Evolutionary conservation across 1,284 basidiomycete genomes (phyloP).

Genomic region (Gymnopus androsaceus): DNA sequence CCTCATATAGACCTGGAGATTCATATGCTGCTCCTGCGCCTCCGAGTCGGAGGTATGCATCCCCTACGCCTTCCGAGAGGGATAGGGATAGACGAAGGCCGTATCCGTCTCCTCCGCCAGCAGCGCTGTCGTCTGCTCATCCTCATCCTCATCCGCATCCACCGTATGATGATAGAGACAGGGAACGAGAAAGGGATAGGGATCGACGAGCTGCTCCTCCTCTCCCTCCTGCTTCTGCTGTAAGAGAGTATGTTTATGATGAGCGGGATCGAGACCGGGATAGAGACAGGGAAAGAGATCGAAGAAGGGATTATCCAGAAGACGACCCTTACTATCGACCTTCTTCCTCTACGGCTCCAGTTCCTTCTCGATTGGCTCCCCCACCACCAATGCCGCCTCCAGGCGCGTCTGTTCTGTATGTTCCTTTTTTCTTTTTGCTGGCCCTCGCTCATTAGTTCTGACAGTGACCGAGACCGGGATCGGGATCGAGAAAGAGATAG

Average conservation of each 20-base stretch:
- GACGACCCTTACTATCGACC: constrained; percentile 35
- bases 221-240: too few species aligned
- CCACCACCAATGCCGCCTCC: not conserved
- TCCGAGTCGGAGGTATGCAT: constrained; percentile 22
- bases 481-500: constrained; percentile 25
- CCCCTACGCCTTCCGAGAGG: constrained; percentile 4
- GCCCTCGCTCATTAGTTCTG: too few species aligned
- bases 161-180: constrained; percentile 15
- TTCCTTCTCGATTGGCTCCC: constrained; percentile 18
- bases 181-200: not conserved
- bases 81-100: constrained; percentile 32
- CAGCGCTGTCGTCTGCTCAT: not conserved
- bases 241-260: not conserved
- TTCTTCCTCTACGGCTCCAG: constrained; percentile 22
- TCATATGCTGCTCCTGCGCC: constrained; percentile 31
- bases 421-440: too few species aligned
- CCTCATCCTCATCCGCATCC: constrained; percentile 27
- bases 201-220: too few species aligned
- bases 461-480: not conserved
- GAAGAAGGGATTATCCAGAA: constrained; percentile 38
- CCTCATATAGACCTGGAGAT: too few species aligned
- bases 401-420: not conserved
- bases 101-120: constrained; percentile 28
- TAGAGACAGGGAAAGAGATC: constrained; percentile 21
- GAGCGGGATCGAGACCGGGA: not conserved